Evolutionary conservation across 1,139 yeast genomes (phyloP).

Genomic region (Arxiozyma heterogenica): DNA sequence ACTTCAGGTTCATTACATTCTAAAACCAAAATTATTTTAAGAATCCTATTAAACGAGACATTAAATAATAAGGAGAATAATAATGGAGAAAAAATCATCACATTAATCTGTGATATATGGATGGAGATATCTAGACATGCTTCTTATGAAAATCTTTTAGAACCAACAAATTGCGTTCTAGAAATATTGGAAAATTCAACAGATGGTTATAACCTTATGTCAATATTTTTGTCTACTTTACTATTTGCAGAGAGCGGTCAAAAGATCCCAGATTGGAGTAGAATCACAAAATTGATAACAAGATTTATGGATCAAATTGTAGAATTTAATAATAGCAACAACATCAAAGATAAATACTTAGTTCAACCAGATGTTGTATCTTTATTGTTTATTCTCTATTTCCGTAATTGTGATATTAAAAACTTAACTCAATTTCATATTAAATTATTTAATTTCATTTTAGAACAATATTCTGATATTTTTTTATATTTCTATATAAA

Average conservation of each 20-base stretch:
- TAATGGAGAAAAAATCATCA: constrained; percentile 27
- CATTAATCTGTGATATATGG: constrained; percentile 51
- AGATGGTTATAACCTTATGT: constrained; percentile 10
- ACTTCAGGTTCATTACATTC: constrained; percentile 71
- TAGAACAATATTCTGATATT: constrained; percentile 31
- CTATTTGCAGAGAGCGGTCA: constrained; percentile 62
- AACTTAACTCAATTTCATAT: constrained; percentile 42
- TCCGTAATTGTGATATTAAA: constrained; percentile 54
- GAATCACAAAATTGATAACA: constrained; percentile 13
- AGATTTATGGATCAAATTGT: constrained; percentile 6
- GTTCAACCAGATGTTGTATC: constrained; percentile 23
- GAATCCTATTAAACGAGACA: constrained; percentile 37
- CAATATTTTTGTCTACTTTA: constrained; percentile 36
- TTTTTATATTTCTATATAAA: constrained; percentile 44
- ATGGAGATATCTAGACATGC: constrained; percentile 58
- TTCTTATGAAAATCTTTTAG: constrained; percentile 43
- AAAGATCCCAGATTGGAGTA: constrained; percentile 39
- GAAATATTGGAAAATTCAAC: constrained; percentile 25
- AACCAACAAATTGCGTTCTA: constrained; percentile 36
- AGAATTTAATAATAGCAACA: constrained; percentile 5
- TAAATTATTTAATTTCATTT: constrained; percentile 34
- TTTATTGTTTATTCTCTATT: constrained; percentile 37
- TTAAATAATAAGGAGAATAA: constrained; percentile 15
- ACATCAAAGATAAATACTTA: constrained; percentile 4
- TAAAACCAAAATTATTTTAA: constrained; percentile 45